phyloP scores from a whole-genome alignment of 2,329 filamentous ascomycete genomes.

The Fusarium foetens region DNA sequence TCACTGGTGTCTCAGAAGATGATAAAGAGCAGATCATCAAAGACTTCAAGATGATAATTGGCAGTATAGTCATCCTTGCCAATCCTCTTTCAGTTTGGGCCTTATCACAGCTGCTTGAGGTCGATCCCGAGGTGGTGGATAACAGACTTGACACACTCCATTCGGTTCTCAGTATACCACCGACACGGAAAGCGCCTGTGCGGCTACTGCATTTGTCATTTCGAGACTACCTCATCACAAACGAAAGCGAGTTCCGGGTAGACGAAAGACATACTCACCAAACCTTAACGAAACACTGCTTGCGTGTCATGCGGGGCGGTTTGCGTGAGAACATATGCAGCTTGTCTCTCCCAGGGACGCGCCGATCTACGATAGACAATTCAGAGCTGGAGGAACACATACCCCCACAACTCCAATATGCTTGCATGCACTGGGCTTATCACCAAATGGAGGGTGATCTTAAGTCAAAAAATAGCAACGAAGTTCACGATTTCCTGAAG shows the following conservation, averaged over 20 bases:
- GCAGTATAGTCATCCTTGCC: not conserved
- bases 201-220: slow-evolving; percentile 47
- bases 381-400: no score
- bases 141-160: not conserved
- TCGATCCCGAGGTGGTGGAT: not conserved
- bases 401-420: no score
- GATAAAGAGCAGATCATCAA: not conserved
- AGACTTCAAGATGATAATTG: not conserved
- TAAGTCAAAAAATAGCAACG: no score
- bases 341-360: slow-evolving; percentile 21
- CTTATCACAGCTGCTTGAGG: not conserved
- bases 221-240: slow-evolving; percentile 50
- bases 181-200: not conserved
- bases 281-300: slow-evolving; percentile 47
- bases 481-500: no score
- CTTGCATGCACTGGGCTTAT: no score
- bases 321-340: slow-evolving; percentile 52
- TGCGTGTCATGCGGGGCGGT: slow-evolving; percentile 47
- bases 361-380: not conserved
- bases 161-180: not conserved
- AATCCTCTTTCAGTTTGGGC: slow-evolving; percentile 7
- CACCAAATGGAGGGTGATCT: no score
- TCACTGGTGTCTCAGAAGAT: not conserved
- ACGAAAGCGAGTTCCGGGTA: slow-evolving; percentile 49
- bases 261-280: slow-evolving; percentile 47